These are phyloP conservation scores for Backusella parvicylindrica DNA, from an alignment of 192 early-diverging fungal species.

Conservation along the genomic window DNA sequence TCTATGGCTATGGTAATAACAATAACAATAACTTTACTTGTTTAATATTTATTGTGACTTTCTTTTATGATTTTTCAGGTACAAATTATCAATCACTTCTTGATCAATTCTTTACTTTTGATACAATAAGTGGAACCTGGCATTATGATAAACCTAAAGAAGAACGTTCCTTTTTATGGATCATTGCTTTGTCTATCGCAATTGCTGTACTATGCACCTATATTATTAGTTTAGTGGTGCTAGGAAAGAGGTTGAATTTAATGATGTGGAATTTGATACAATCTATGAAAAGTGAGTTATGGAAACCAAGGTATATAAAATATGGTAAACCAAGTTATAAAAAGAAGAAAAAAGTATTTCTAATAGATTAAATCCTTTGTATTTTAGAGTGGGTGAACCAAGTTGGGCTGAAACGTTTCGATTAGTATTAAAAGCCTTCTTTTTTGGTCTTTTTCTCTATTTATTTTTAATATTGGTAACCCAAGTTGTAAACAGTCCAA, in stretches of 20 bases:
- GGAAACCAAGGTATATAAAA: conserved; percentile 3
- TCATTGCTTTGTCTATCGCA: not conserved
- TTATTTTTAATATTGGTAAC: not conserved
- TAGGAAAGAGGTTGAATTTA: not conserved
- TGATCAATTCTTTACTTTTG: not conserved
- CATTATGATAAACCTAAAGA: not conserved
- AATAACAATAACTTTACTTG: not conserved
- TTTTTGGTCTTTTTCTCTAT: conserved; percentile 1
- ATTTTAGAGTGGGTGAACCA: not conserved
- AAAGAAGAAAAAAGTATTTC: not conserved
- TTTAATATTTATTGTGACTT: not conserved
- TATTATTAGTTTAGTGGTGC: not conserved
- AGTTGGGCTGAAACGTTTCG: not conserved
- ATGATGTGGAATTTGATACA: not conserved
- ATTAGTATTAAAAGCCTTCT: not conserved
- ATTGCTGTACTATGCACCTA: not conserved
- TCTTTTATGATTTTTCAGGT: not conserved
- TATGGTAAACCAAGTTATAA: not conserved
- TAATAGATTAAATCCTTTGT: not conserved
- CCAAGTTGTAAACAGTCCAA: not conserved
- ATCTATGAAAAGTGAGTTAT: not conserved
- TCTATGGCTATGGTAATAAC: not conserved
- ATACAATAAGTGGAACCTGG: not conserved
- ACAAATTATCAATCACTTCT: conserved; percentile 1
- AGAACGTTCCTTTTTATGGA: not conserved